Evolutionary conservation across 371 early-diverging fungal species (phyloP), one percentile per base, ranked within the genome.

Genomic region (Umbelopsis sp.): DNA sequence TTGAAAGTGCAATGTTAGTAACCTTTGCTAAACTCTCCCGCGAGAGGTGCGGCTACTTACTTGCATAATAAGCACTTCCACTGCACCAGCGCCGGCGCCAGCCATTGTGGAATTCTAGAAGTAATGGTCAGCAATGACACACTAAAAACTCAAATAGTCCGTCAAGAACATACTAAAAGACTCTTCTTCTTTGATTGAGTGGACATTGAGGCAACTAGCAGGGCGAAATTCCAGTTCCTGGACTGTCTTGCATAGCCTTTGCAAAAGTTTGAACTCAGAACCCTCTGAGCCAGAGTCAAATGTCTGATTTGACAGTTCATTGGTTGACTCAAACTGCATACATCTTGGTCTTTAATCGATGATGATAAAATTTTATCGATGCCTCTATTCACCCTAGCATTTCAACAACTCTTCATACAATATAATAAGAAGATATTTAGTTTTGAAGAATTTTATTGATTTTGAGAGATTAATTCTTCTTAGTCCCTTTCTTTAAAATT

Each of bases 21-120:
- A 4, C 12, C 12, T 7, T 41, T 7, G 41, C 41, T 41, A 41
- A 41, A 1, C 41, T 41, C 2, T 41, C 7, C 2, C 7, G 10
- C 7, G 41, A 12, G 41, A 41, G 12, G 12, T 12, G 1, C 41
- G 41, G 50, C 14, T 7, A 25, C 50, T 50, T 41, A 74, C 74
- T 70, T 76, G 73, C 74, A 76, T 76, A 29, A 76, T 32, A 22
- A 74, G 62, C 29, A 74, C 68, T 46, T 74, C 76, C 1, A 76
- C 38, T 6, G 74, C 65, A 25, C 76, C 76, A 25, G 74, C 76
- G 14, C 74, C 76, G 35, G 74, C 76, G 41, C 76, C 73, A n/a
- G 76, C 74, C 22, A 74, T 63, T 24, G 76, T 76, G 11, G 76
- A 76, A 41, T 71, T 69, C 76, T 76, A n/a, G 14, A 7, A 46